phyloP scores from a whole-genome alignment of 441 rosid species.

The Kokia cookei region DNA sequence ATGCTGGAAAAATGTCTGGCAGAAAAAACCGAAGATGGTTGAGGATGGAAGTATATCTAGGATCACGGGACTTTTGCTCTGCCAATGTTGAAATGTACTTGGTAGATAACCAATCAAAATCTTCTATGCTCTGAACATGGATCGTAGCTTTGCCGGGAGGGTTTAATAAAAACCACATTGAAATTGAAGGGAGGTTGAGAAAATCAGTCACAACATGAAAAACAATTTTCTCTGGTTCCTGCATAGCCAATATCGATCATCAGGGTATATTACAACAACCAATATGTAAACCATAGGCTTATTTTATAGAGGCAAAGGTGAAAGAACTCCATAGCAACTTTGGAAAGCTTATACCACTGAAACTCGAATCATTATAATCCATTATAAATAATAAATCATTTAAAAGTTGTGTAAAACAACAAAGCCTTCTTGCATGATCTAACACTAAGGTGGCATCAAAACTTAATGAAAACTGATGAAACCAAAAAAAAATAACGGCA shows the following conservation, averaged over 20 bases:
- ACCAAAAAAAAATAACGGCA: not conserved
- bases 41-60: constrained; percentile 61
- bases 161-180: constrained; percentile 88
- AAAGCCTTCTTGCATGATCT: not conserved
- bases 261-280: not conserved
- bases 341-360: not conserved
- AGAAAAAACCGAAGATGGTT: constrained; percentile 91
- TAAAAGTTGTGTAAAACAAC: not conserved
- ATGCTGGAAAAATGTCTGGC: constrained; percentile 63
- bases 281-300: not conserved
- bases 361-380: not conserved
- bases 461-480: not conserved
- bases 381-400: not conserved
- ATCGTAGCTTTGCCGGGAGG: constrained; percentile 61
- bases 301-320: not conserved
- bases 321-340: not conserved
- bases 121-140: constrained; percentile 61
- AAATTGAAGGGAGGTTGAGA: constrained; percentile 79
- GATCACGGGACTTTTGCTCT: constrained; percentile 53
- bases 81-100: constrained; percentile 39
- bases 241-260: constrained; percentile 18
- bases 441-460: not conserved
- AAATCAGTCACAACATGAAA: constrained; percentile 83
- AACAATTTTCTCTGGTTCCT: constrained; percentile 77
- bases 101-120: constrained; percentile 45